Conservation (phyloP, 108 stramenopile genomes). For the Cyclotella cryptica region DNA sequence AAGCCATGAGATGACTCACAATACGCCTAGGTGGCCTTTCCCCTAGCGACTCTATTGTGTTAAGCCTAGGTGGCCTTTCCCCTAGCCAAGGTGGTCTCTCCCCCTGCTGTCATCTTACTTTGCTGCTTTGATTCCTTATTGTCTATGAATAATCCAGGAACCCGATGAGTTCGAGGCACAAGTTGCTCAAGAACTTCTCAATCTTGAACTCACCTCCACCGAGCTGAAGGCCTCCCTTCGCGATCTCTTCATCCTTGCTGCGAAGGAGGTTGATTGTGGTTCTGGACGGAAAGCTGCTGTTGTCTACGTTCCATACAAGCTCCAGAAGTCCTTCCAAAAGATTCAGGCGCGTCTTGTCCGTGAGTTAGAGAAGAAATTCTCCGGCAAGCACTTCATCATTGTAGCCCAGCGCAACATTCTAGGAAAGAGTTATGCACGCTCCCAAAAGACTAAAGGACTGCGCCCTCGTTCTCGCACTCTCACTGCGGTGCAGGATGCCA, state of each 20-base stretch:
- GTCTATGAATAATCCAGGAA: conserved; percentile 60
- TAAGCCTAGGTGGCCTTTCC: conserved; percentile 44
- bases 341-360: conserved; percentile 96
- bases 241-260: conserved; percentile 97
- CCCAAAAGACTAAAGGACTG: conserved; percentile 90
- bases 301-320: conserved; percentile 97
- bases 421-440: conserved; percentile 92
- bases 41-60: conserved; percentile 41
- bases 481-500: conserved; percentile 97
- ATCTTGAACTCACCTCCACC: conserved; percentile 94
- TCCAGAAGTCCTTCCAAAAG: conserved; percentile 95
- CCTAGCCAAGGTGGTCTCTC: conserved; percentile 52
- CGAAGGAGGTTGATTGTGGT: conserved; percentile 96
- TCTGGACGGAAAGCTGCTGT: conserved; percentile 94
- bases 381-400: conserved; percentile 95
- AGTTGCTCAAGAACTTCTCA: conserved; percentile 97
- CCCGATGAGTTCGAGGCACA: conserved; percentile 97
- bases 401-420: conserved; percentile 98
- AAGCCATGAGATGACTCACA: conserved; percentile 45
- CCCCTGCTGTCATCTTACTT: conserved; percentile 47
- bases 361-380: conserved; percentile 99
- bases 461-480: conserved; percentile 98
- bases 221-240: conserved; percentile 89
- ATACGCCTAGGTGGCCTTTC: conserved; percentile 50
- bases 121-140: neutral